These are phyloP conservation scores for Auricularia sp. DNA, from an alignment of 768 basidiomycete genomes.

Conservation along the genomic window DNA sequence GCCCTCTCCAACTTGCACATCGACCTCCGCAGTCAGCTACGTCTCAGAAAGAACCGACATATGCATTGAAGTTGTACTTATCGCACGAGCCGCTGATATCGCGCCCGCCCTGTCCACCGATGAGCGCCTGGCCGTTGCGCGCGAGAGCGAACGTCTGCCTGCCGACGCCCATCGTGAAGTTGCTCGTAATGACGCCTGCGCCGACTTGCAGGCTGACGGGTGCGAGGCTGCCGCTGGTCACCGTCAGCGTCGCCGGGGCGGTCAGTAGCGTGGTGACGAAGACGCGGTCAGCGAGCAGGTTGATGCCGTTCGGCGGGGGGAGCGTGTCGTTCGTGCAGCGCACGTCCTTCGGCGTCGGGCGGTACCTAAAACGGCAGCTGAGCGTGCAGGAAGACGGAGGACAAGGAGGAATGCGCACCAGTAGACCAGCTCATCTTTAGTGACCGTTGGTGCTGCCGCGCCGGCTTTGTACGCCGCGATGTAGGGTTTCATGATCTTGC, in stretches of 20 bases:
- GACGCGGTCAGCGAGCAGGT: not conserved
- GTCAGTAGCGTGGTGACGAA: not conserved
- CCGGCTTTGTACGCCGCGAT: conserved; percentile 1
- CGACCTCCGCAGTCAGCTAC: too few species aligned
- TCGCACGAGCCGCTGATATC: not conserved
- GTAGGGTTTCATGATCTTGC: not conserved
- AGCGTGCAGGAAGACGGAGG: too few species aligned
- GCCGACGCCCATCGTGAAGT: conserved; percentile 3
- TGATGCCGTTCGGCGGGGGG: not conserved
- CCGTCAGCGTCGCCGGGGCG: not conserved
- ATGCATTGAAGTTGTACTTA: conserved; percentile 2
- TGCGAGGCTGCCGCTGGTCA: not conserved
- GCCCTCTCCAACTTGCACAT: too few species aligned
- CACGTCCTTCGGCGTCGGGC: not conserved
- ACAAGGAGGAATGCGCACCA: not conserved
- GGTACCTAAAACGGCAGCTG: not conserved
- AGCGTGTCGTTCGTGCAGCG: conserved; percentile 1
- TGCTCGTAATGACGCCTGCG: not conserved
- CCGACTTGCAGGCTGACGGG: not conserved
- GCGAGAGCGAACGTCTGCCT: not conserved
- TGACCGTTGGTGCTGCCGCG: not conserved
- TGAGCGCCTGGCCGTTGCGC: not conserved
- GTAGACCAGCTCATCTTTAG: not conserved
- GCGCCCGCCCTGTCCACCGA: not conserved
- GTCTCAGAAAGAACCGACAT: not conserved